These are phyloP conservation scores for Suillus discolor DNA, from an alignment of 768 basidiomycete genomes.

Conservation along the genomic window DNA sequence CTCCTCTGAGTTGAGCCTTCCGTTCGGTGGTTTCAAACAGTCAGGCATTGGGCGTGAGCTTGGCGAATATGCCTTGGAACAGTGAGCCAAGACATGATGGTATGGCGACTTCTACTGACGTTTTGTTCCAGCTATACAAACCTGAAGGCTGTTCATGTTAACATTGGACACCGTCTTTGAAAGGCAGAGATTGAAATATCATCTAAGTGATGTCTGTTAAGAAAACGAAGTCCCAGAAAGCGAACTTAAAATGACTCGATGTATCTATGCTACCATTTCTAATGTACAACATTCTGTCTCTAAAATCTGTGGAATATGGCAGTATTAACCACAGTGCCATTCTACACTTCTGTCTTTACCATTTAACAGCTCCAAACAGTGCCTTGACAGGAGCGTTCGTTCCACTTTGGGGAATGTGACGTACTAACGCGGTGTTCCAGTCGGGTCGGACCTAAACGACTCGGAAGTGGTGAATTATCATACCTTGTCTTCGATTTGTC, in stretches of 20 bases:
- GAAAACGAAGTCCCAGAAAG: background rate
- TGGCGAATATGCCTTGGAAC: slow-evolving; percentile 58
- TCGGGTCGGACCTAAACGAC: background rate
- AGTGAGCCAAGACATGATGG: background rate
- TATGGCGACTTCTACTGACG: background rate
- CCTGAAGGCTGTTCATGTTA: slow-evolving; percentile 72
- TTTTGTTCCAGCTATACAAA: slow-evolving; percentile 53
- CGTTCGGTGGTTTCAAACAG: slow-evolving; percentile 77
- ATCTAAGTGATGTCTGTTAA: background rate
- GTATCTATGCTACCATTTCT: background rate
- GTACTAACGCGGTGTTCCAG: background rate
- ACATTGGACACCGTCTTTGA: slow-evolving; percentile 38
- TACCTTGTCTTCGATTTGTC: background rate
- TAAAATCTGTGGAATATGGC: background rate
- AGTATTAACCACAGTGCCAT: background rate
- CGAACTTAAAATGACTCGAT: background rate
- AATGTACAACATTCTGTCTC: background rate
- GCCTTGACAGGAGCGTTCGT: background rate
- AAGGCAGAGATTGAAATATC: background rate
- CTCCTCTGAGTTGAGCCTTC: slow-evolving; percentile 47
- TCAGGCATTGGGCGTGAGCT: slow-evolving; percentile 74
- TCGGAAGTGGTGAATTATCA: background rate
- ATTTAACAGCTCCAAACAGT: background rate
- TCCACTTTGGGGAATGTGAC: background rate
- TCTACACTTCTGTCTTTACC: background rate